Base-by-base conservation (phyloP, 2,329 filamentous ascomycete genomes). In the Huntiella bhutanensis region DNA sequence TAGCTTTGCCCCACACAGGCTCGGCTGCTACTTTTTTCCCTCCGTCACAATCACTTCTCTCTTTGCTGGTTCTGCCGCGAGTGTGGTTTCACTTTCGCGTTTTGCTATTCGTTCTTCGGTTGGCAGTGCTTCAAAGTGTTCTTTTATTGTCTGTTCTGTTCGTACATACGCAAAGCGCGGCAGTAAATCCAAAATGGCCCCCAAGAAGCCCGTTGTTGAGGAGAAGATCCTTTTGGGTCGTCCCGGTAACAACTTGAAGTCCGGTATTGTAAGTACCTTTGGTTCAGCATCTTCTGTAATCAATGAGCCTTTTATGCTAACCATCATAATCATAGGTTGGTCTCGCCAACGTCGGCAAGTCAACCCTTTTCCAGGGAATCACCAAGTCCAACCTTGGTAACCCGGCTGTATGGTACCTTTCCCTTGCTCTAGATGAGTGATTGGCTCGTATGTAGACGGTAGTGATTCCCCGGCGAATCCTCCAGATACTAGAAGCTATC, bases 291-390 rank as follows among this genome's bases (percentile, higher is more conserved):
- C 35, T 33, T 40, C 15, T 13, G 8, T 33, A 11, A 22, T 13
- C 3, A 17, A n/a, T 12, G 43, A 17, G 22, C 10, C 15, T 10
- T 8, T 17, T 6, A 17, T 46, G 34, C 44, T 49, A 45, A 49
- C 48, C 11, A 17, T 11, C 10, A 2, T 7, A 33, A 7, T 13
- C 38, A 34, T 59, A 94, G 86, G 86, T 98, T 65, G 91, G 91
- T 68, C 79, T 98, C 59, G 91, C 91, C 65, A 98, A 98, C 66
- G 92, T 98, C 57, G 91, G 91, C 65, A 98, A 98, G 71, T 98
- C 91, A 55, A 98, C 92, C 33, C 78, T 98, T 58, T 98, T 98
- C 77, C 92, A 98, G 72, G 86, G 91, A 61, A 95, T 98, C 67
- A 98, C 91, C 62, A 96, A 95, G 73, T 94, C 82, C 66, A 77